phyloP scores from a whole-genome alignment of 2,329 filamentous ascomycete species.

The Drechslerella coelobrocha region DNA sequence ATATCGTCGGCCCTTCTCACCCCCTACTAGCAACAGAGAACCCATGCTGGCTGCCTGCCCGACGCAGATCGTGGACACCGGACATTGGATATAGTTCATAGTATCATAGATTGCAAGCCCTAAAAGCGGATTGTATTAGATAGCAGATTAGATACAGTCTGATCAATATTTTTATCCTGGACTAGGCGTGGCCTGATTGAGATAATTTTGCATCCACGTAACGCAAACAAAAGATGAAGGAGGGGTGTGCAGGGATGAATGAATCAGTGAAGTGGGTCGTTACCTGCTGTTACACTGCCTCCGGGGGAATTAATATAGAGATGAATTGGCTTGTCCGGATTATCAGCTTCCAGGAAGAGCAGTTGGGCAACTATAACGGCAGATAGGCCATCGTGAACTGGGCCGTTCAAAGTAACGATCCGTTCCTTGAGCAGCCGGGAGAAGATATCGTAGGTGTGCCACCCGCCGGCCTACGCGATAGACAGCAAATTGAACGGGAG shows the following conservation, averaged over 20 bases:
- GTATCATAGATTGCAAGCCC: conserved; percentile 95
- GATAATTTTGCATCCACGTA: conserved; percentile 8
- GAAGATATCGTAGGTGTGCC: conserved; percentile 54
- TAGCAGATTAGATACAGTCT: not conserved
- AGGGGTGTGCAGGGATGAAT: not conserved
- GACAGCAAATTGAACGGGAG: not conserved
- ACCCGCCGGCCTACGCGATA: conserved; percentile 39
- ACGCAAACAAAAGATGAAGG: conserved; percentile 2
- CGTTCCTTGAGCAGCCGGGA: conserved; percentile 67
- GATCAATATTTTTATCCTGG: not conserved
- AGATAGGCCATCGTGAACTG: conserved; percentile 86
- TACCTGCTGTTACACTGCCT: conserved; percentile 79
- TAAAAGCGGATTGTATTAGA: conserved; percentile 35
- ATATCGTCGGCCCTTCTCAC: conserved; percentile 81
- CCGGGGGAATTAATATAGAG: conserved; percentile 98
- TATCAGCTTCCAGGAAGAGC: conserved; percentile 96
- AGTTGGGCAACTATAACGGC: conserved; percentile 96
- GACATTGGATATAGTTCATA: conserved; percentile 93
- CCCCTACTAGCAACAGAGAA: conserved; percentile 83
- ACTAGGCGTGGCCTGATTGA: not conserved
- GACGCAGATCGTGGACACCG: conserved; percentile 92
- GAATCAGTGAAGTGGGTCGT: conserved; percentile 58
- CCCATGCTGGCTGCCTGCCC: conserved; percentile 97
- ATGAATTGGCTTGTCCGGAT: conserved; percentile 90
- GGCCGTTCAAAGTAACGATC: conserved; percentile 90